These are phyloP conservation scores for Mimosa bimucronata DNA, from an alignment of 306 rosid species.

Conservation along the genomic window DNA sequence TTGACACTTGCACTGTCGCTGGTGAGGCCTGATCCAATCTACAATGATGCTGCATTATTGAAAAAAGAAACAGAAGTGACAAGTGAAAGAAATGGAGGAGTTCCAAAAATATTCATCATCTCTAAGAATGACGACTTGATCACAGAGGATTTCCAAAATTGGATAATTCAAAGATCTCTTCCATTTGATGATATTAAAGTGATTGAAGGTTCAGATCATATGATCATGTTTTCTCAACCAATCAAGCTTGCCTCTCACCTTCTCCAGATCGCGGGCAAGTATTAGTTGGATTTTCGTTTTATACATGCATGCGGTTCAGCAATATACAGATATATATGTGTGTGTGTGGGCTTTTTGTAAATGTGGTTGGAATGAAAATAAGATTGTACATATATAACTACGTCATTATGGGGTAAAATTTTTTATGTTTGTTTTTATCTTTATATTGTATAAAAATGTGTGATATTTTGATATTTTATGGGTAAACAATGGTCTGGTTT, in stretches of 20 bases:
- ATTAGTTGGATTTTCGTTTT: too few species aligned
- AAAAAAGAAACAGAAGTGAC: conserved; percentile 32
- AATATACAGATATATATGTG: too few species aligned
- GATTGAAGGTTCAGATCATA: conserved; percentile 46
- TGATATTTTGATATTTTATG: too few species aligned
- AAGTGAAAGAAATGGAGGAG: conserved; percentile 42
- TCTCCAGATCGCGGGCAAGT: not conserved
- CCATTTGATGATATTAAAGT: conserved; percentile 37
- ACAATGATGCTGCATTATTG: conserved; percentile 1
- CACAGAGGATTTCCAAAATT: conserved; percentile 33
- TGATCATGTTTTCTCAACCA: conserved; percentile 53
- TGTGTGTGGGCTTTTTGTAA: too few species aligned
- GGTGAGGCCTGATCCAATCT: conserved; percentile 29
- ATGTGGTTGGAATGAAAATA: too few species aligned
- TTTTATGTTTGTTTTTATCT: too few species aligned
- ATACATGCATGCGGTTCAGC: too few species aligned
- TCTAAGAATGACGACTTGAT: conserved; percentile 30
- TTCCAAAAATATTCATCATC: conserved; percentile 42
- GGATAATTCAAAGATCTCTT: conserved; percentile 45
- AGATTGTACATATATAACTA: too few species aligned
- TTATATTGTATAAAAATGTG: too few species aligned
- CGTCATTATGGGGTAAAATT: too few species aligned
- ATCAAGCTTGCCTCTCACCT: conserved; percentile 25
- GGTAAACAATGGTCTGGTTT: too few species aligned
- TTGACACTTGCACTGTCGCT: conserved; percentile 40